A percentile compares a stretch with the other conserved stretches of the same genome.
Evolutionary conservation across 768 basidiomycete species (phyloP).

Genomic region (Rossbeevera mucosa): DNA sequence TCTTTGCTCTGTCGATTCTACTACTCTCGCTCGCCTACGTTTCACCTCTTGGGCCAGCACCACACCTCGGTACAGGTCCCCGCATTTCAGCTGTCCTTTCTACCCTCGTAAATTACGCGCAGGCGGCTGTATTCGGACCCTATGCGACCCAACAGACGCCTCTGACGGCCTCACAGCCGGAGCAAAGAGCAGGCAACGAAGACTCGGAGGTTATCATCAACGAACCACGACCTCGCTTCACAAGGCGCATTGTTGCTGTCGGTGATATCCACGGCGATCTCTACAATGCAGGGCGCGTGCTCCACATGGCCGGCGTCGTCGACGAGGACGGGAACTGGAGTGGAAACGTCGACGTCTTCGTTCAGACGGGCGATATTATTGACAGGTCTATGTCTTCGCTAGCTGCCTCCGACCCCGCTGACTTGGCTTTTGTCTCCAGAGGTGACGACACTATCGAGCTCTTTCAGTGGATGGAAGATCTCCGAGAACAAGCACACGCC

Average conservation of each 20-base stretch:
- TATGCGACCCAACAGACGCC: slow-evolving; percentile 17
- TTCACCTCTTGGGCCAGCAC: slow-evolving; percentile 30
- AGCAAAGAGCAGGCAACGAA: slow-evolving; percentile 2
- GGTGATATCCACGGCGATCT: slow-evolving; percentile 92
- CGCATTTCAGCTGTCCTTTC: slow-evolving; percentile 21
- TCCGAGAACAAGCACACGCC: slow-evolving; percentile 68
- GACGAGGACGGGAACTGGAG: slow-evolving; percentile 75
- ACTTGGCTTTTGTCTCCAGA: slow-evolving; percentile 34
- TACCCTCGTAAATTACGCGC: slow-evolving; percentile 23
- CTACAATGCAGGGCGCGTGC: slow-evolving; percentile 70
- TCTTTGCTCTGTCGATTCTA: slow-evolving; percentile 23
- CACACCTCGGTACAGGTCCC: slow-evolving; percentile 26
- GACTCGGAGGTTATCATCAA: slow-evolving; percentile 8
- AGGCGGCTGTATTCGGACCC: slow-evolving; percentile 18
- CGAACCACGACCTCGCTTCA: slow-evolving; percentile 31
- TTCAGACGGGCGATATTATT: slow-evolving; percentile 95
- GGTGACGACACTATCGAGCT: slow-evolving; percentile 88
- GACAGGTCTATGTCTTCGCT: slow-evolving; percentile 56
- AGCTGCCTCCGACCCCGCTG: slow-evolving; percentile 3
- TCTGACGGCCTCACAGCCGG: slow-evolving; percentile 3
- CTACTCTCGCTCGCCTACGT: slow-evolving; percentile 29
- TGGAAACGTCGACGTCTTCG: slow-evolving; percentile 77
- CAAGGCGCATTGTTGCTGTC: slow-evolving; percentile 71
- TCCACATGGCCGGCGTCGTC: slow-evolving; percentile 75
- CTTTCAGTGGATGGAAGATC: slow-evolving; percentile 77